Evolutionary conservation across 176 grass and related monocot species (phyloP), one percentile per base, ranked within the genome.

Genomic region (Thinopyrum elongatum): DNA sequence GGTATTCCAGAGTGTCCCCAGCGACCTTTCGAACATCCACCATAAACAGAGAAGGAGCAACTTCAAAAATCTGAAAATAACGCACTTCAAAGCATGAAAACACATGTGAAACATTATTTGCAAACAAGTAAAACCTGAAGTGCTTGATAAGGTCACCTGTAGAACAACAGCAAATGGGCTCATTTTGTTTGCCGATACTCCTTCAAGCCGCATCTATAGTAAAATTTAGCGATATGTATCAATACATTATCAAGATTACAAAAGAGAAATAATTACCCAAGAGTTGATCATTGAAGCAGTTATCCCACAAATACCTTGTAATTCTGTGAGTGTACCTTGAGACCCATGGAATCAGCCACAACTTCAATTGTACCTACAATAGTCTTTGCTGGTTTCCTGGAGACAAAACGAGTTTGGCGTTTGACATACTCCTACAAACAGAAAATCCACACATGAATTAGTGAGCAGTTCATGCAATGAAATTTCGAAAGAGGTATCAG

Each of bases 31-130:
- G 90, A 88, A 96, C 97, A 94, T 99, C 92, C 22, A 94, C 87
- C 97, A 99, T 99, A 87, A 94, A 99, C 36, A 99, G 85, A 73
- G 94, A 93, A 82, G 97, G 90, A 33, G 92, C 97, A 68, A 99
- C 94, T 96, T 96, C 94, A 88, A 92, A 99, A 77, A 99, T 83
- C 97, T 96, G 91, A 46, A 23, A 71, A 74, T 16, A 81, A 71
- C 38, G 36, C 31, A 85, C 25, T 82, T n/a, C 23, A 70, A 31
- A 87, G 31, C 61, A 80, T 94, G 73, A 80, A 82, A 58, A 80
- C 10, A 22, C 23, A 53, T 74, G 80, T 21, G 62, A 87, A 78
- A 47, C 13, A 3, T 33, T 25, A 41, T 70, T 69, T 64, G 8
- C 34, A 27, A 65, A 71, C 25, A 76, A 57, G 11, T 6, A 83